phyloP scores from a whole-genome alignment of 108 stramenopile genomes.

The Cyclotella baltica region DNA sequence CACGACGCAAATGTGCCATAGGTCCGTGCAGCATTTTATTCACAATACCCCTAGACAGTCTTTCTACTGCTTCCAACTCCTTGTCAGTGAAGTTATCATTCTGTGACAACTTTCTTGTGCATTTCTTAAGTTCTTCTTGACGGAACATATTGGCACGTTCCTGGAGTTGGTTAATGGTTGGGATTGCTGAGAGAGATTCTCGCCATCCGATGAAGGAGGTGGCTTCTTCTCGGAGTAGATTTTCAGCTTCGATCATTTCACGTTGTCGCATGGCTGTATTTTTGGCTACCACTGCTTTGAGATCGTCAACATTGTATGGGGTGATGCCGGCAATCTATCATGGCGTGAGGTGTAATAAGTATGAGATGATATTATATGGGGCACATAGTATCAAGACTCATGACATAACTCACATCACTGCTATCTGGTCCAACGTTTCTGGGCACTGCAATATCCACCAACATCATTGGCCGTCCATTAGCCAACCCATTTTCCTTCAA shows the following conservation, averaged over 20 bases:
- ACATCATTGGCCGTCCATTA: conserved; percentile 86
- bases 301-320: conserved; percentile 97
- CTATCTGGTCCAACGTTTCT: conserved; percentile 94
- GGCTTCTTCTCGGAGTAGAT: conserved; percentile 89
- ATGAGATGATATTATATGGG: neutral
- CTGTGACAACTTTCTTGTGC: conserved; percentile 84
- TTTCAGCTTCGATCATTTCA: conserved; percentile 98
- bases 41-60: conserved; percentile 95
- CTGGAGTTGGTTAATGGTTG: conserved; percentile 96
- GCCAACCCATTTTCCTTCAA: conserved; percentile 85
- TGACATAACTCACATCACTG: conserved; percentile 62
- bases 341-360: neutral
- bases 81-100: conserved; percentile 87
- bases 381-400: neutral
- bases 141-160: conserved; percentile 95
- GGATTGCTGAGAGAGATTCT: conserved; percentile 94
- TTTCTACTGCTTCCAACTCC: conserved; percentile 96
- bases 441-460: conserved; percentile 99
- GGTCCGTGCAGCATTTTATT: conserved; percentile 98
- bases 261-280: conserved; percentile 97
- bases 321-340: conserved; percentile 77
- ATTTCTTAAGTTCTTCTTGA: conserved; percentile 91
- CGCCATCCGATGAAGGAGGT: conserved; percentile 90
- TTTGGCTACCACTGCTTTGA: conserved; percentile 98
- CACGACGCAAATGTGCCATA: conserved; percentile 92